These are phyloP conservation scores for Didymella segeticola DNA, from an alignment of 2,329 filamentous ascomycete genomes.

Conservation along the genomic window DNA sequence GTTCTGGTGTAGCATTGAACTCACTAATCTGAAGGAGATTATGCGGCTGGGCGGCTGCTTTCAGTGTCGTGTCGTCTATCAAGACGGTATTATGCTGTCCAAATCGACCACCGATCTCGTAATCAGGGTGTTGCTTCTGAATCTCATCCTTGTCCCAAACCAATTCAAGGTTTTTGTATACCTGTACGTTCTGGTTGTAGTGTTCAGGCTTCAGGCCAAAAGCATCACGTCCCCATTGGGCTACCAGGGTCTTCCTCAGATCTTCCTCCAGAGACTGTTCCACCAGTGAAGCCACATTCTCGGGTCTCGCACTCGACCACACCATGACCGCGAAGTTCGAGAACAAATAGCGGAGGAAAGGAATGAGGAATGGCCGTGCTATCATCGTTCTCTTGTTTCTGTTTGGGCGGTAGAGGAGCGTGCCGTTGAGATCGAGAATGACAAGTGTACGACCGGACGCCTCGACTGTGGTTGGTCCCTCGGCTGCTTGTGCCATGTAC, in stretches of 20 bases:
- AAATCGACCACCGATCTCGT: conserved; percentile 61
- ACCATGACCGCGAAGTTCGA: conserved; percentile 80
- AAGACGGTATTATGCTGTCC: conserved; percentile 86
- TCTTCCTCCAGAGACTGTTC: conserved; percentile 65
- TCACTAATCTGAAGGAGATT: conserved; percentile 85
- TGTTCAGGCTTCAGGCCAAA: conserved; percentile 71
- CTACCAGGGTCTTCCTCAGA: conserved; percentile 65
- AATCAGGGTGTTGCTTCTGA: conserved; percentile 52
- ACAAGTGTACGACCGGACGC: conserved; percentile 73
- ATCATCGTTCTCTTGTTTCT: conserved; percentile 59
- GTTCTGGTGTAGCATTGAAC: conserved; percentile 62
- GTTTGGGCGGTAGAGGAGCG: conserved; percentile 76
- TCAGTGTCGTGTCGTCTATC: conserved; percentile 83
- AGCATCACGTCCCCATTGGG: conserved; percentile 78
- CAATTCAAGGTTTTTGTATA: conserved; percentile 82
- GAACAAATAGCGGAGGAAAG: conserved; percentile 78
- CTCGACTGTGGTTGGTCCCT: conserved; percentile 39
- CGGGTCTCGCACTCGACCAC: conserved; percentile 83
- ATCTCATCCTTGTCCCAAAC: conserved; percentile 68
- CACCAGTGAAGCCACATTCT: conserved; percentile 75
- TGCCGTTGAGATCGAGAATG: conserved; percentile 92
- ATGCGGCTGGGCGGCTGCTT: conserved; percentile 81
- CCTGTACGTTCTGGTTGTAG: conserved; percentile 76
- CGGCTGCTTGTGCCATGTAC: conserved; percentile 66
- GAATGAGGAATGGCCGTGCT: conserved; percentile 69